These are phyloP conservation scores for Catenaria anguillulae DNA, from an alignment of 371 early-diverging fungal species.

Conservation along the genomic window DNA sequence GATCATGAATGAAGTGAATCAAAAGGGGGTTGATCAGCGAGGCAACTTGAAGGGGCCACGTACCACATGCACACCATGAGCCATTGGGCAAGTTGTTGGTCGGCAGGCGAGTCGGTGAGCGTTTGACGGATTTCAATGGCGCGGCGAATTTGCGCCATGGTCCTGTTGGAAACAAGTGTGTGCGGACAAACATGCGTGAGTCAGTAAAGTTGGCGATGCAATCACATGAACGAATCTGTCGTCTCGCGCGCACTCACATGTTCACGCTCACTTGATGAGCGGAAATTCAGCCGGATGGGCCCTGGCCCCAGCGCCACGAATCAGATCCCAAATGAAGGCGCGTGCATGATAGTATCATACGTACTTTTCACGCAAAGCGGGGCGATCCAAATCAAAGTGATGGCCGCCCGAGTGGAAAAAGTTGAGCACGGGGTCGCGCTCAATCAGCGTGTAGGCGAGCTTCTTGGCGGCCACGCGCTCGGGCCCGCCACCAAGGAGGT, in stretches of 20 bases:
- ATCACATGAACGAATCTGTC: too few relatives aligned
- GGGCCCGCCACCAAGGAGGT: constrained; percentile 32
- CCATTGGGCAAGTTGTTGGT: too few relatives aligned
- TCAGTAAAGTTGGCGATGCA: neutral
- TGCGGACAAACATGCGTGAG: neutral
- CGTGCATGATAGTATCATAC: too few relatives aligned
- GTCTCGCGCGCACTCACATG: too few relatives aligned
- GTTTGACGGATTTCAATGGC: constrained; percentile 16
- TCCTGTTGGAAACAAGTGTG: constrained; percentile 16
- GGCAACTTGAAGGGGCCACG: too few relatives aligned
- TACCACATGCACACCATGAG: constrained; percentile 19
- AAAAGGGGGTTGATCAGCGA: too few relatives aligned
- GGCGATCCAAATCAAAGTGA: constrained; percentile 36
- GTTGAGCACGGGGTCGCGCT: constrained; percentile 38
- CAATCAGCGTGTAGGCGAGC: constrained; percentile 33
- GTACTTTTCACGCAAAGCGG: constrained; percentile 44
- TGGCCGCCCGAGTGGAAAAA: constrained; percentile 31
- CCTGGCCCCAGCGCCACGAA: too few relatives aligned
- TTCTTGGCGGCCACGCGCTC: constrained; percentile 26
- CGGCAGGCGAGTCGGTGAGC: too few relatives aligned
- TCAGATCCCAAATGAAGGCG: too few relatives aligned
- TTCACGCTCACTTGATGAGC: too few relatives aligned
- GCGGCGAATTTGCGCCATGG: constrained; percentile 42
- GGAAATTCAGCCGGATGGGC: too few relatives aligned
- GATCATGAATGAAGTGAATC: too few relatives aligned